These are phyloP conservation scores for Rosa lucieae DNA, from an alignment of 306 rosid genomes.

Conservation along the genomic window DNA sequence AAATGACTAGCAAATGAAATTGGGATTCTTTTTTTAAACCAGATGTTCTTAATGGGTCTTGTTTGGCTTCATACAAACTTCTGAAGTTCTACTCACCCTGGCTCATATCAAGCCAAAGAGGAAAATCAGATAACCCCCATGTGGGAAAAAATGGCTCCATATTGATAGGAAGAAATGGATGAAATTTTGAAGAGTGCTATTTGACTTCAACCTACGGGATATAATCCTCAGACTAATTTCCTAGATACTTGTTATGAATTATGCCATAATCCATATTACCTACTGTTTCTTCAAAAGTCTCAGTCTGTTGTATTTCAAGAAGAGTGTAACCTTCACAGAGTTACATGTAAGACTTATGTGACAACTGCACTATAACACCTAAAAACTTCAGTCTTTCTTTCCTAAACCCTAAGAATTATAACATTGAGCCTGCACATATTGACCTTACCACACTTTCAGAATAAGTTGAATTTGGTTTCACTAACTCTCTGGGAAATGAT, in stretches of 20 bases:
- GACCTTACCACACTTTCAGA: not conserved
- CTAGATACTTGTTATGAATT: not conserved
- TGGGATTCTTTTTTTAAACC: not conserved
- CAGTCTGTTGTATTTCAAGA: not conserved
- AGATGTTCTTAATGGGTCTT: not conserved
- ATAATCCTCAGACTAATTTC: not conserved
- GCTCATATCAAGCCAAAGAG: not conserved
- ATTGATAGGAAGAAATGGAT: not conserved
- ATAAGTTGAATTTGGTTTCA: not conserved
- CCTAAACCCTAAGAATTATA: not conserved
- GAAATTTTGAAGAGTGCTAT: not conserved
- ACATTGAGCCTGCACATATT: not conserved
- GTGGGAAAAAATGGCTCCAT: not conserved
- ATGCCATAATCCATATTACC: not conserved
- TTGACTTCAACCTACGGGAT: not conserved
- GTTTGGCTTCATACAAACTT: not conserved
- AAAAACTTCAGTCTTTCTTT: not conserved
- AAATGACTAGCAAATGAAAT: not conserved
- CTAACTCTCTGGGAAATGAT: not conserved
- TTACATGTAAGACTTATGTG: not conserved
- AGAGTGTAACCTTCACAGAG: not conserved
- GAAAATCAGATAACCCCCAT: not conserved
- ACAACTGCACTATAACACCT: not conserved
- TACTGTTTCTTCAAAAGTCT: not conserved
- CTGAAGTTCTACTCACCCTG: not conserved